Conservation (phyloP, 768 basidiomycete genomes). For the Floccularia luteovirens region DNA sequence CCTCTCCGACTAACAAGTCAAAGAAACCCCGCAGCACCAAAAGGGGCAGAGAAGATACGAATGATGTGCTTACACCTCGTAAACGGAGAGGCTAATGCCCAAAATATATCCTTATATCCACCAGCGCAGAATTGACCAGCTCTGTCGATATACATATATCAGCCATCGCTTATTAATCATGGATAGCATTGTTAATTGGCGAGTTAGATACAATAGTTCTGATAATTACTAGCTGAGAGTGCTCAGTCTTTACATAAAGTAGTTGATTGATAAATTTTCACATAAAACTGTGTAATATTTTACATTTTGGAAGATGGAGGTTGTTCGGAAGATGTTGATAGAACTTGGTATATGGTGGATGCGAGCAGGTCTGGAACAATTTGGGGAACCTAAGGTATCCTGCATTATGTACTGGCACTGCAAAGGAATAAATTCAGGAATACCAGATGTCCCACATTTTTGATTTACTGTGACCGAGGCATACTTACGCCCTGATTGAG, state of each 20-base stretch:
- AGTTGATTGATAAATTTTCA: neutral
- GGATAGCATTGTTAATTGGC: no score
- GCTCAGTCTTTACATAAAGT: neutral
- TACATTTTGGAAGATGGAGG: neutral
- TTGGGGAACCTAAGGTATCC: slow-evolving; percentile 14
- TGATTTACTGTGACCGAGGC: slow-evolving; percentile 21
- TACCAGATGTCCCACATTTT: slow-evolving; percentile 25
- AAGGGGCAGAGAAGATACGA: no score
- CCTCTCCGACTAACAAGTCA: slow-evolving; percentile 18
- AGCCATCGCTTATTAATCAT: no score
- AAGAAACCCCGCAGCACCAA: no score
- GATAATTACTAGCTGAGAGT: neutral
- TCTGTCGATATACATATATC: no score
- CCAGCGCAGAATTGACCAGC: no score
- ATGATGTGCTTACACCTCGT: no score
- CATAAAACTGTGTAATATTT: neutral
- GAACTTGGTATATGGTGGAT: slow-evolving; percentile 9
- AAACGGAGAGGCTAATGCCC: no score
- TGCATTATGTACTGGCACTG: neutral
- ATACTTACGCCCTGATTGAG: slow-evolving; percentile 22
- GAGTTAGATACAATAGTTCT: neutral
- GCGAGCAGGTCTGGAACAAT: slow-evolving; percentile 19
- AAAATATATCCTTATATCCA: no score
- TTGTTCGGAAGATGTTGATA: neutral
- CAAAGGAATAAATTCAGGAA: neutral